These are phyloP conservation scores for Phlyctochytrium planicorne DNA, from an alignment of 192 early-diverging fungal genomes.

Conservation along the genomic window DNA sequence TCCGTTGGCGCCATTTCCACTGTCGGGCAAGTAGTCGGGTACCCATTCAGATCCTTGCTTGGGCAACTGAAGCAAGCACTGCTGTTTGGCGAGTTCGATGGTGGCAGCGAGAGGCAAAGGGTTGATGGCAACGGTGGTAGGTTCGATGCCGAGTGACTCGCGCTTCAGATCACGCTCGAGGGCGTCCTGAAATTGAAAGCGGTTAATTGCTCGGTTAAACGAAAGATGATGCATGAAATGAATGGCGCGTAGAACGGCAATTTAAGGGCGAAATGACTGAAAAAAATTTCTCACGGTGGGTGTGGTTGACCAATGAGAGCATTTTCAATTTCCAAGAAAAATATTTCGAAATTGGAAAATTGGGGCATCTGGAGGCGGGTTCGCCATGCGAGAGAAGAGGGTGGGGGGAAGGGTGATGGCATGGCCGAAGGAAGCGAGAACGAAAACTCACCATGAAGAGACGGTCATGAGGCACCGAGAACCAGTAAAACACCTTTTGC, in stretches of 20 bases:
- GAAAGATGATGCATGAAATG: no score
- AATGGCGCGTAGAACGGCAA: no score
- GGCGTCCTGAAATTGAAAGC: constrained; percentile 66
- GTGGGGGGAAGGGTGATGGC: no score
- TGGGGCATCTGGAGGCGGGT: no score
- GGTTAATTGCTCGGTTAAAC: background rate
- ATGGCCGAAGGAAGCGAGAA: no score
- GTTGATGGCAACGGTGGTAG: constrained; percentile 68
- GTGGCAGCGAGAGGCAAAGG: constrained; percentile 35
- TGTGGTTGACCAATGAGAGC: no score
- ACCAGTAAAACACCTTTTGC: constrained; percentile 99
- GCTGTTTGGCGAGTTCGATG: constrained; percentile 50
- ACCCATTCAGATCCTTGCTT: constrained; percentile 34
- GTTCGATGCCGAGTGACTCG: constrained; percentile 80
- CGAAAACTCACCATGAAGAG: constrained; percentile 71
- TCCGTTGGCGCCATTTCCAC: constrained; percentile 25
- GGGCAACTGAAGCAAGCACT: constrained; percentile 67
- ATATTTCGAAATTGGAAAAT: no score
- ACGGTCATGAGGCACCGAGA: constrained; percentile 88
- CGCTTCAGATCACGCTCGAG: constrained; percentile 95
- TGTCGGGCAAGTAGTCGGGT: constrained; percentile 29
- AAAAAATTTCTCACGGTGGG: no score
- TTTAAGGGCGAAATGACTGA: no score
- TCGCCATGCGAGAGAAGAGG: no score
- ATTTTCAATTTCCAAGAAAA: no score